Evolutionary conservation across 805 yeast species (phyloP).

Genomic region (Diddensiella santjacobensis): DNA sequence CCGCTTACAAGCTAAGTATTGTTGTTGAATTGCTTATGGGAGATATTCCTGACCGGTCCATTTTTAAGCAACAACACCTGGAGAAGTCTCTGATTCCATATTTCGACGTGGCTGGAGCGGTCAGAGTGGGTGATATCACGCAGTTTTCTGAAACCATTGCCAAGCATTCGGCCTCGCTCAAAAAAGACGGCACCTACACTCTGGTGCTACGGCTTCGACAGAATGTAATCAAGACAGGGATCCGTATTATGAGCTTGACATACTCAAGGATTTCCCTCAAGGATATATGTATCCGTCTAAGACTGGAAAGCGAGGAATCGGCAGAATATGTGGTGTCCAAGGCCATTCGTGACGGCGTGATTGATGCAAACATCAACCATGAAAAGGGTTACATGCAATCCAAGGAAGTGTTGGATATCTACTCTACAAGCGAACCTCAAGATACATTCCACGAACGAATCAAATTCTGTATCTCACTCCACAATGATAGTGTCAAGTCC

Average conservation of each 20-base stretch:
- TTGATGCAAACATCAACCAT: conserved; percentile 91
- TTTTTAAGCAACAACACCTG: conserved; percentile 62
- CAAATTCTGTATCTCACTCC: conserved; percentile 81
- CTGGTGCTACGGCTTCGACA: conserved; percentile 88
- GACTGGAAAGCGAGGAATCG: conserved; percentile 88
- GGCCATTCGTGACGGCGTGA: conserved; percentile 95
- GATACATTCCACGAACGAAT: conserved; percentile 88
- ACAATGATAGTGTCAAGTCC: conserved; percentile 88
- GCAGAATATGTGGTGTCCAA: conserved; percentile 97
- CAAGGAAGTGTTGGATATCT: conserved; percentile 78
- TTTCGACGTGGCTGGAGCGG: conserved; percentile 84
- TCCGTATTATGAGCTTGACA: conserved; percentile 84
- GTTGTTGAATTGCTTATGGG: conserved; percentile 92
- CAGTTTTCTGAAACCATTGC: conserved; percentile 68
- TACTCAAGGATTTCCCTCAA: conserved; percentile 86
- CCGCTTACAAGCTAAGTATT: conserved; percentile 82
- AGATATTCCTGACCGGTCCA: conserved; percentile 86
- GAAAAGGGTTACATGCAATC: conserved; percentile 89
- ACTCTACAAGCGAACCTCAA: conserved; percentile 85
- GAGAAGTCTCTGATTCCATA: conserved; percentile 71
- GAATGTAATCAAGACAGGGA: conserved; percentile 96
- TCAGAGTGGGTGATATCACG: conserved; percentile 83
- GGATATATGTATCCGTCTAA: conserved; percentile 90
- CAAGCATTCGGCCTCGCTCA: conserved; percentile 57
- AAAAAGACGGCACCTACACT: conserved; percentile 75